phyloP scores from a whole-genome alignment of 2,329 filamentous ascomycete genomes.

The Cordyceps cateniannulata region DNA sequence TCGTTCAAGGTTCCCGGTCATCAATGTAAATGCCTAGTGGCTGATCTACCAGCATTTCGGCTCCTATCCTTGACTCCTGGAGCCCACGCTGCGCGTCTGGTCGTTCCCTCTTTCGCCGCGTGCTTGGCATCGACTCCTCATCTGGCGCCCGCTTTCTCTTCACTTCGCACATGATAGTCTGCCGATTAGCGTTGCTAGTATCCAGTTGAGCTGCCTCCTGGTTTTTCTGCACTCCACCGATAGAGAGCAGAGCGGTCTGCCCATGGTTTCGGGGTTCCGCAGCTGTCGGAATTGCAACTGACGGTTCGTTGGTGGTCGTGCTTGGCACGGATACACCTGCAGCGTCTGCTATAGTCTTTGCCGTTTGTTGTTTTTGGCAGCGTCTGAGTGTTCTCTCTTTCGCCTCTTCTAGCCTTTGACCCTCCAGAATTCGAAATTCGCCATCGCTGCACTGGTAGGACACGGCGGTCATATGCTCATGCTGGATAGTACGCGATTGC shows the following conservation, averaged over 20 bases:
- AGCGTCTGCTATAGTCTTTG: background rate
- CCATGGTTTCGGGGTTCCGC: background rate
- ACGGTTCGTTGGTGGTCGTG: background rate
- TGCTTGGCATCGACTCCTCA: background rate
- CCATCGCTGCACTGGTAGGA: conserved; percentile 7
- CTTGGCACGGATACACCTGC: background rate
- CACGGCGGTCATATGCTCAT: background rate
- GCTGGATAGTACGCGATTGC: background rate
- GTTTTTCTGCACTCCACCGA: background rate
- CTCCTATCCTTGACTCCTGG: background rate
- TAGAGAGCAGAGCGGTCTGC: background rate
- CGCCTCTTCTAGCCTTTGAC: background rate
- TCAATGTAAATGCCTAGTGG: background rate
- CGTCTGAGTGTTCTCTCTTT: background rate
- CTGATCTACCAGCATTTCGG: background rate
- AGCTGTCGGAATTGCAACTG: background rate
- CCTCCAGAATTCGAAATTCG: conserved; percentile 3
- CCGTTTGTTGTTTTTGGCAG: background rate
- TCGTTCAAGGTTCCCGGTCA: background rate
- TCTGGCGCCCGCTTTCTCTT: conserved; percentile 6
- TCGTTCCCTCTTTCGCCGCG: background rate
- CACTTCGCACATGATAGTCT: background rate
- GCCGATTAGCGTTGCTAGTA: background rate
- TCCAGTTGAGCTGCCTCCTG: background rate
- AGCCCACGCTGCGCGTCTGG: background rate